Conservation (phyloP, 2,329 filamentous ascomycete species). For the Lachnellula subtilissima region DNA sequence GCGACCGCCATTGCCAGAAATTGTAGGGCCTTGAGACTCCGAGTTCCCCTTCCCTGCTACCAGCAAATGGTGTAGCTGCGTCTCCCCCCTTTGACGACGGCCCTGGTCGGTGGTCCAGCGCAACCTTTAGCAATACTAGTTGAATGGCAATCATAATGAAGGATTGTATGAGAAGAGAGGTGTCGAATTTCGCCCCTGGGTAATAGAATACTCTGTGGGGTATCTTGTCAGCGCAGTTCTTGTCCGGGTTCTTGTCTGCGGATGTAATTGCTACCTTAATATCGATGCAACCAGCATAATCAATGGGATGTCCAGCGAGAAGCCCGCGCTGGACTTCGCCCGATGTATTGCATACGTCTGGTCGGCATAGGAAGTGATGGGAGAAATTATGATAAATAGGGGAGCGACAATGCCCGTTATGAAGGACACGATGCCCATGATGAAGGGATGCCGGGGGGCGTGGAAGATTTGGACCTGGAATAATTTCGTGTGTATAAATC, state of each 20-base stretch:
- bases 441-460: conserved; percentile 9
- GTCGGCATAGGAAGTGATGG: conserved; percentile 61
- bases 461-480: background rate
- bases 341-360: conserved; percentile 62
- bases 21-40: conserved; percentile 58
- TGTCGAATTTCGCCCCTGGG: conserved; percentile 61
- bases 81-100: conserved; percentile 58
- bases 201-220: conserved; percentile 61
- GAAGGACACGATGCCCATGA: conserved; percentile 28
- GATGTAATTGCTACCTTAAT: conserved; percentile 45
- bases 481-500: background rate
- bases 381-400: conserved; percentile 58
- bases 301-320: conserved; percentile 66
- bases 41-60: conserved; percentile 24
- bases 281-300: conserved; percentile 69
- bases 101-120: conserved; percentile 60
- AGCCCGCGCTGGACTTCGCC: conserved; percentile 59
- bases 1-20: conserved; percentile 78
- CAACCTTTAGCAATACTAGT: conserved; percentile 59
- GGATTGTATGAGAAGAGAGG: conserved; percentile 58
- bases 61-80: conserved; percentile 57
- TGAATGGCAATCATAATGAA: conserved; percentile 63
- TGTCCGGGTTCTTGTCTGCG: background rate
- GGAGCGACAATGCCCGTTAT: conserved; percentile 56
- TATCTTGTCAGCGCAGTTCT: conserved; percentile 9